A percentile compares a stretch with the other conserved stretches of the same genome.
phyloP scores from a whole-genome alignment of 2,329 filamentous ascomycete genomes.

The Exophiala oligosperma region DNA sequence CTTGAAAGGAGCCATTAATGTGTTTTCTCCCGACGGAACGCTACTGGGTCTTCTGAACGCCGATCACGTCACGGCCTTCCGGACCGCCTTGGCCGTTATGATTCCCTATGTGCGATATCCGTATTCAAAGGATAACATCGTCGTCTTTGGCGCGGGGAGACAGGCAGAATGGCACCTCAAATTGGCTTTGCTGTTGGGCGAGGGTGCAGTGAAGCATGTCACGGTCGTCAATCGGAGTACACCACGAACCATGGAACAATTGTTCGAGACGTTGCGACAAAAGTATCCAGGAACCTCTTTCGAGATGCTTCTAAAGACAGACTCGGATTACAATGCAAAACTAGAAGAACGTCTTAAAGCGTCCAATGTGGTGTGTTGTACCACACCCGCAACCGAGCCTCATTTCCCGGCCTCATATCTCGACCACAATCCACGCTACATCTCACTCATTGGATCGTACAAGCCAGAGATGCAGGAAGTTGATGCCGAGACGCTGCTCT shows the following conservation, averaged over 20 bases:
- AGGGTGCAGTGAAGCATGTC: constrained; percentile 57
- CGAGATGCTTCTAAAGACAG: constrained; percentile 57
- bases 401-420: constrained; percentile 45
- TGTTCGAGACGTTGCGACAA: constrained; percentile 36
- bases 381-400: constrained; percentile 47
- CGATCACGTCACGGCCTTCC: constrained; percentile 74
- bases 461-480: constrained; percentile 56
- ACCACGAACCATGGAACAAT: constrained; percentile 57
- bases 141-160: constrained; percentile 52
- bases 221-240: constrained; percentile 72
- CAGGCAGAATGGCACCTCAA: constrained; percentile 54
- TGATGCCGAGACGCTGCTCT: constrained; percentile 46
- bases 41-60: constrained; percentile 71
- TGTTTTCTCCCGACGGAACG: constrained; percentile 63
- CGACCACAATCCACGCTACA: constrained; percentile 41
- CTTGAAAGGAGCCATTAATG: constrained; percentile 67
- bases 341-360: constrained; percentile 33
- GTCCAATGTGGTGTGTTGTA: constrained; percentile 51
- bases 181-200: constrained; percentile 50
- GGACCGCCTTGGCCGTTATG: constrained; percentile 72
- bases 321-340: constrained; percentile 47
- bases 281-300: constrained; percentile 39
- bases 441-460: constrained; percentile 56
- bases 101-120: constrained; percentile 38
- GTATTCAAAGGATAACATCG: constrained; percentile 23